These are phyloP conservation scores for cucumber (Cucumis sativus) DNA, from an alignment of 306 rosid species.

Conservation along the genomic window Cucumber_9930_V3 NC_026660.2:27460001-27460500, in stretches of 20 bases:
- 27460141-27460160: too few species aligned
- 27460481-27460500: not conserved
- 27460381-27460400: accelerated
- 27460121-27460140: not conserved
- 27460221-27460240: conserved; percentile 24
- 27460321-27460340: too few species aligned
- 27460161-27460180: not conserved
- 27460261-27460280: conserved; percentile 21
- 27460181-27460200: too few species aligned
- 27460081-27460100: too few species aligned
- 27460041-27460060: too few species aligned
- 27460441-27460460: conserved; percentile 11
- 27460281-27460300: conserved; percentile 23
- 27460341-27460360: not conserved
- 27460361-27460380: not conserved
- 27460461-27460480: not conserved
- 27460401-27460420: conserved; percentile 2
- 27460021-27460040: too few species aligned
- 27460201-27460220: conserved; percentile 5
- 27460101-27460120: too few species aligned
- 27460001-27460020: too few species aligned
- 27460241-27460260: conserved; percentile 17
- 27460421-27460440: conserved; percentile 29
- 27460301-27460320: too few species aligned
- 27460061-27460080: too few species aligned